These are phyloP conservation scores for Trypanosoma congolense DNA, from an alignment of 208 protist species.

Conservation along the genomic window DNA sequence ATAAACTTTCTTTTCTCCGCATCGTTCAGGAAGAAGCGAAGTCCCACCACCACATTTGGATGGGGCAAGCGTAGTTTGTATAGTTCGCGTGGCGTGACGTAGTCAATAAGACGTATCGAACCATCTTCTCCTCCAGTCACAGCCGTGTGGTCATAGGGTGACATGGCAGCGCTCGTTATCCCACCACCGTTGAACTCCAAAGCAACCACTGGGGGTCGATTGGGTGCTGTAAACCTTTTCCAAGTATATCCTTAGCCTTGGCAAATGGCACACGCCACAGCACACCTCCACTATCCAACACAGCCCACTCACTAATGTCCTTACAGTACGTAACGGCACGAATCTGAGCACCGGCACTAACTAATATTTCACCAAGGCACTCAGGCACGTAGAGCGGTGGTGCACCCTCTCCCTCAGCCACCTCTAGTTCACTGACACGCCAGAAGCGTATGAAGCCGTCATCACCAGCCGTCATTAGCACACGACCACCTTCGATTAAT, in stretches of 20 bases:
- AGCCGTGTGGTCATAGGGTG: constrained; percentile 68
- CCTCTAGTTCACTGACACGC: constrained; percentile 87
- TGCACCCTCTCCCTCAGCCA: constrained; percentile 84
- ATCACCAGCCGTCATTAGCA: constrained; percentile 91
- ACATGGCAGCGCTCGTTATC: constrained; percentile 78
- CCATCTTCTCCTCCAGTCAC: constrained; percentile 91
- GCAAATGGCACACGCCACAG: constrained; percentile 23
- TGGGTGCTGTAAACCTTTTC: background rate
- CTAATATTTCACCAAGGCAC: constrained; percentile 72
- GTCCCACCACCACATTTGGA: constrained; percentile 18
- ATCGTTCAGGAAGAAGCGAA: constrained; percentile 38
- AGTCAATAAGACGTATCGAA: constrained; percentile 87
- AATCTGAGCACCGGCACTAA: constrained; percentile 46
- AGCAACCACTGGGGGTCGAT: constrained; percentile 2
- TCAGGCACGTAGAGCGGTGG: constrained; percentile 62
- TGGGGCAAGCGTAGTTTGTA: constrained; percentile 23
- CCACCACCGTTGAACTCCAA: constrained; percentile 88
- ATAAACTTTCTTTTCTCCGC: constrained; percentile 35
- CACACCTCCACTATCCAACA: constrained; percentile 64
- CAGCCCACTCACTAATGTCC: constrained; percentile 54
- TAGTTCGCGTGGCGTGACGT: constrained; percentile 59
- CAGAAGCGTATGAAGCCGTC: constrained; percentile 96
- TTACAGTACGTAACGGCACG: constrained; percentile 53
- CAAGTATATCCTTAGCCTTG: constrained; percentile 8
- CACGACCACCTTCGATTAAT: constrained; percentile 60